Conservation (phyloP, 257 asterid genomes). For the Perilla frutescens region DNA sequence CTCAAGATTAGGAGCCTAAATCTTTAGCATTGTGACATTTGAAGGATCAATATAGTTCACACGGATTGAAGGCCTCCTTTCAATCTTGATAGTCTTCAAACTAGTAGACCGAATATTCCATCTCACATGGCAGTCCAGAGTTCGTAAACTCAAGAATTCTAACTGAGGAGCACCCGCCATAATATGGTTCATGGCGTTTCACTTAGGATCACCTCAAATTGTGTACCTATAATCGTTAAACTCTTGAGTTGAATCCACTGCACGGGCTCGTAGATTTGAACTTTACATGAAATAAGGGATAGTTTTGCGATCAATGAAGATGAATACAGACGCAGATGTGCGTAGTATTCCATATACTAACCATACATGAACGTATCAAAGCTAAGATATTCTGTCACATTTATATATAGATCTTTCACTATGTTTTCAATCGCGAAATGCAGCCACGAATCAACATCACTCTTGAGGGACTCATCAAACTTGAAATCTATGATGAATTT, state of each 20-base stretch:
- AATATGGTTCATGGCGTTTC: background rate
- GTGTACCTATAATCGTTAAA: background rate
- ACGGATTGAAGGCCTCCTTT: too few species aligned
- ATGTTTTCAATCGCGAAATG: background rate
- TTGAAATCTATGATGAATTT: background rate
- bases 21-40: too few species aligned
- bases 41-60: too few species aligned
- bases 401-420: background rate
- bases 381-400: background rate
- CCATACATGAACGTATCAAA: too few species aligned
- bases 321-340: background rate
- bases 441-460: background rate
- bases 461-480: background rate
- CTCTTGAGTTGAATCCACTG: conserved; percentile 9
- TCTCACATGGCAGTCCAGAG: background rate
- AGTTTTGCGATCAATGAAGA: background rate
- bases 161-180: background rate
- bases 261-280: background rate
- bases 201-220: background rate
- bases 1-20: too few species aligned
- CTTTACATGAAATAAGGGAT: background rate
- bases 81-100: too few species aligned
- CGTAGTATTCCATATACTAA: background rate
- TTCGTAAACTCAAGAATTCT: background rate
- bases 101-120: background rate